Evolutionary conservation across 2,329 filamentous ascomycete species (phyloP).

Genomic region (Nothomitra cinnamomea): DNA sequence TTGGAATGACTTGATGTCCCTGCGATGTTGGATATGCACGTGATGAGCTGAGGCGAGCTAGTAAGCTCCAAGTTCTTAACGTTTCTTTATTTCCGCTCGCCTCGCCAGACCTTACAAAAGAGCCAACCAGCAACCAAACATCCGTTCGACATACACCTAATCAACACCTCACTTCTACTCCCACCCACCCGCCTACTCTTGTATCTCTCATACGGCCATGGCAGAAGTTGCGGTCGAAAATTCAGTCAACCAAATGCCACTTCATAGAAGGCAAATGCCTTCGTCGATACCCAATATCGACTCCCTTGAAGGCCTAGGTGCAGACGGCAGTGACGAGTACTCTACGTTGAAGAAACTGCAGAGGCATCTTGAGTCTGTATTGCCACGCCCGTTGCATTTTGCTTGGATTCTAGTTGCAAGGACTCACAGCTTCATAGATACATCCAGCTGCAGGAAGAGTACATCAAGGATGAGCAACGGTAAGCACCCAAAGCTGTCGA

Average conservation of each 20-base stretch:
- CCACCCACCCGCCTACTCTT: neutral
- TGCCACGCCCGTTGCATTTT: neutral
- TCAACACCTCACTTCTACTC: neutral
- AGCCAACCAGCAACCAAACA: neutral
- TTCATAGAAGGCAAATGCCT: conserved; percentile 65
- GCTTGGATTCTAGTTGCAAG: neutral
- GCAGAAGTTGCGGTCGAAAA: conserved; percentile 76
- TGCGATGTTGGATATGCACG: neutral
- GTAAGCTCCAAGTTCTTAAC: neutral
- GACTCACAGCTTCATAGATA: conserved; percentile 37
- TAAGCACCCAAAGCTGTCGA: conserved; percentile 20
- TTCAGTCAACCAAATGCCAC: conserved; percentile 53
- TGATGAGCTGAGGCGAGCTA: neutral
- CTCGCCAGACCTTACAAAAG: neutral
- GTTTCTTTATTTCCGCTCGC: neutral
- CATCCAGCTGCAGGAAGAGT: conserved; percentile 96
- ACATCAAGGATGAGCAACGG: conserved; percentile 99
- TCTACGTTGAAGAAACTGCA: conserved; percentile 92
- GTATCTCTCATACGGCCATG: conserved; percentile 35
- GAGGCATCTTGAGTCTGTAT: conserved; percentile 72
- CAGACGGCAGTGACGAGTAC: conserved; percentile 82
- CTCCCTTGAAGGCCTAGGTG: conserved; percentile 66
- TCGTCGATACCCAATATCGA: conserved; percentile 81
- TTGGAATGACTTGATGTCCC: neutral
- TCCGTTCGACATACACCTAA: neutral